These are phyloP conservation scores for Candida pseudocylindracea DNA, from an alignment of 1,139 yeast species.

Conservation along the genomic window DNA sequence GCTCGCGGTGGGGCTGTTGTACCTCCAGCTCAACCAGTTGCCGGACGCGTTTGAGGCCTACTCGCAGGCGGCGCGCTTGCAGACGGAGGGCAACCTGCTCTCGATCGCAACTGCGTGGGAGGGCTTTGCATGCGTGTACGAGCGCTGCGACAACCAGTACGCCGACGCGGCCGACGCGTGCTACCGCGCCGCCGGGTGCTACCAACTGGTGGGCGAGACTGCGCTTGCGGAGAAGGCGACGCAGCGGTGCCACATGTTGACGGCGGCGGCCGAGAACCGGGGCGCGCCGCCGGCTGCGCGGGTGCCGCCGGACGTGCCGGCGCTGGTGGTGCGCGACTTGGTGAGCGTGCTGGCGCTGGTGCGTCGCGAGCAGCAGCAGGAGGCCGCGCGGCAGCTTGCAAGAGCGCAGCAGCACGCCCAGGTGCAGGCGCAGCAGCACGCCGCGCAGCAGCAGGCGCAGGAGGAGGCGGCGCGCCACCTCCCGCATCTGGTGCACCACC, in stretches of 20 bases:
- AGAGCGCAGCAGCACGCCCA: not conserved
- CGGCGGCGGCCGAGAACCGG: conserved; percentile 18
- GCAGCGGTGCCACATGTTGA: conserved; percentile 17
- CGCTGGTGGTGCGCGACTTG: conserved; percentile 20
- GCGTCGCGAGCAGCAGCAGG: conserved; percentile 15
- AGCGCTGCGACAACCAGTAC: conserved; percentile 35
- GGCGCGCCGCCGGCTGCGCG: conserved; percentile 20
- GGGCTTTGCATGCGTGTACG: conserved; percentile 41
- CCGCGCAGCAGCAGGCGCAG: conserved; percentile 1
- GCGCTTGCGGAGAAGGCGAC: conserved; percentile 18
- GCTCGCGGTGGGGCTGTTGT: conserved; percentile 43
- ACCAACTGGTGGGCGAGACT: conserved; percentile 21
- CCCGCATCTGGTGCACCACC: conserved; percentile 1
- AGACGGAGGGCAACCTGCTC: conserved; percentile 22
- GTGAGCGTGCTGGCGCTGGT: conserved; percentile 20
- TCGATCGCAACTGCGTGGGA: conserved; percentile 45
- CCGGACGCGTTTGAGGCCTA: conserved; percentile 49
- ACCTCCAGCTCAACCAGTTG: conserved; percentile 32
- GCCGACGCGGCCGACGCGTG: conserved; percentile 41
- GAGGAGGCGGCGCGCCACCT: conserved; percentile 1
- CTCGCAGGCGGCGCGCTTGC: conserved; percentile 35
- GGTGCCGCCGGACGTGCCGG: conserved; percentile 28
- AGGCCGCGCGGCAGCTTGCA: not conserved
- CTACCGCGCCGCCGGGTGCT: conserved; percentile 25
- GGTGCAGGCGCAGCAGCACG: not conserved